Percentiles rank a stretch among this genome's conserved stretches.
phyloP scores from a whole-genome alignment of 2,329 filamentous ascomycete species.

The Scortechinia acanthostroma region DNA sequence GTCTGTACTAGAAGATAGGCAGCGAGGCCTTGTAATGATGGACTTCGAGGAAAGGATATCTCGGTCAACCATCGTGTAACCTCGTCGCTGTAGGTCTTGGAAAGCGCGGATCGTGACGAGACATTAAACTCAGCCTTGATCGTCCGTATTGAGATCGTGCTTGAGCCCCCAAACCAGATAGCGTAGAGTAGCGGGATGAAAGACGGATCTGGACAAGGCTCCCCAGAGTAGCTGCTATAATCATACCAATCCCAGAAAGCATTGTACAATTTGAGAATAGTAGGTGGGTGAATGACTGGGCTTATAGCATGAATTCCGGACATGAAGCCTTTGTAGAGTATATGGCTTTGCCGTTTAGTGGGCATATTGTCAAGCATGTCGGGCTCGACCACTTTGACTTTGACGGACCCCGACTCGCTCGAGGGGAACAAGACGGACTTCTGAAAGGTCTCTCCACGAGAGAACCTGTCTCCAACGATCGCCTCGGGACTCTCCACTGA shows the following conservation, averaged over 20 bases:
- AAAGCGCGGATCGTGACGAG: constrained; percentile 21
- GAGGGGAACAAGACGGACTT: constrained; percentile 9
- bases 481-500: neutral
- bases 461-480: neutral
- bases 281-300: constrained; percentile 31
- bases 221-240: constrained; percentile 20
- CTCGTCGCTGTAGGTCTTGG: constrained; percentile 27
- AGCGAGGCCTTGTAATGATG: constrained; percentile 31
- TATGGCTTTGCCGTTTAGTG: constrained; percentile 31
- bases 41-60: constrained; percentile 31
- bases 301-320: constrained; percentile 33
- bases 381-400: constrained; percentile 20
- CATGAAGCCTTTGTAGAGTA: constrained; percentile 34
- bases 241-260: constrained; percentile 35
- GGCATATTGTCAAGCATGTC: constrained; percentile 30
- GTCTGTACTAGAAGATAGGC: constrained; percentile 36
- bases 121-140: constrained; percentile 27
- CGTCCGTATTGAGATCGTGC: constrained; percentile 28
- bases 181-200: constrained; percentile 33
- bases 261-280: constrained; percentile 26
- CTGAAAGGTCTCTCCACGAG: neutral
- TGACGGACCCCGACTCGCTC: constrained; percentile 20
- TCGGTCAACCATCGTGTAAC: constrained; percentile 28
- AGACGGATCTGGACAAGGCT: constrained; percentile 24
- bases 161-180: constrained; percentile 36